Conservation (phyloP, 768 basidiomycete species). For the Boletus vinaceobasis region DNA sequence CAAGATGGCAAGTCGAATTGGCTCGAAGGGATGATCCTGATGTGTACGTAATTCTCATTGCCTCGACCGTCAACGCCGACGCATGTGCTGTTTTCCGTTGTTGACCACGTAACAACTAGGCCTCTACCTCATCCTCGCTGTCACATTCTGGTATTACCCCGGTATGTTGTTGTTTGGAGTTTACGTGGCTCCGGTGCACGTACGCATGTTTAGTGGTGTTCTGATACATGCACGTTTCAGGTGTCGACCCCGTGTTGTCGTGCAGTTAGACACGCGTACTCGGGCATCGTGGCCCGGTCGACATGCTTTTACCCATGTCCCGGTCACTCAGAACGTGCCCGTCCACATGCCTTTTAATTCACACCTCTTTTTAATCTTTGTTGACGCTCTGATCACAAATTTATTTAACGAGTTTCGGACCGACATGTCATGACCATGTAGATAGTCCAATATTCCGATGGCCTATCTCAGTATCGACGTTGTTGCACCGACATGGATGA, state of each 20-base stretch:
- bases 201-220: neutral
- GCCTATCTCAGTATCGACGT: no score
- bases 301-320: no score
- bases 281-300: neutral
- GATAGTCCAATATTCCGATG: no score
- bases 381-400: no score
- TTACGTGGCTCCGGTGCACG: neutral
- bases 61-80: no score
- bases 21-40: conserved; percentile 84
- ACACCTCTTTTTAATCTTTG: no score
- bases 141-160: conserved; percentile 54
- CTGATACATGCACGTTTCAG: conserved; percentile 10
- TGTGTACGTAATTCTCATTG: conserved; percentile 40
- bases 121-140: conserved; percentile 54
- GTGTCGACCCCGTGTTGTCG: rapidly evolving
- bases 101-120: conserved; percentile 29
- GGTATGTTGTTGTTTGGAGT: conserved; percentile 26
- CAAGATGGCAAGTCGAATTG: conserved; percentile 89
- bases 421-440: no score
- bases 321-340: no score
- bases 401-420: no score
- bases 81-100: neutral
- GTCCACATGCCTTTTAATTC: neutral
- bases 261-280: neutral
- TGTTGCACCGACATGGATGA: no score